Evolutionary conservation across 2,329 filamentous ascomycete genomes (phyloP), one percentile per base, ranked within the genome.

Genomic region (Hymenoscyphus fructigenus): DNA sequence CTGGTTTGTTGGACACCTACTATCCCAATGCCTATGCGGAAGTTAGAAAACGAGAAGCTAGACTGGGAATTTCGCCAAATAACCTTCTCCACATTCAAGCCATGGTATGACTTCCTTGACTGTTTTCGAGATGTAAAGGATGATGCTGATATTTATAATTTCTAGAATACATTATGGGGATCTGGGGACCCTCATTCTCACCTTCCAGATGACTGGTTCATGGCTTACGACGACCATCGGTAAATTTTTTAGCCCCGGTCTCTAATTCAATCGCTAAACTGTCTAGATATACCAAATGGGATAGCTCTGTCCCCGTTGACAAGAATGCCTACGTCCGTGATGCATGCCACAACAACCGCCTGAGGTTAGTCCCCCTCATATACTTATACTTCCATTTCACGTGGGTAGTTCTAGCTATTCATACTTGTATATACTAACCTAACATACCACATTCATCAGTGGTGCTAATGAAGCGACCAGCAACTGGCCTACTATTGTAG

Each of bases 271-370:
- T 59, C 10, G 62, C 61, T 56, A 55, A 61, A 23, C n/a, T 12
- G 1, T 55, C 26, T 23, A 66, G 84, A 23, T 88, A 88, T 72
- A 74, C 85, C 29, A 87, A 86, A 70, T 88, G 81, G 77, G 81
- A 82, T 65, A 68, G 75, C 2, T 73, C 74, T 23, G 77, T 85
- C 28, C 62, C 75, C 1, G 75, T 78, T 0, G 79, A 77, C 6
- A 79, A 86, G 65, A 75, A 77, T 1, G 79, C 77, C 7, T 88
- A 87, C 67, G 78, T 88, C 50, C 63, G 71, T 2, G 78, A 80
- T 2, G 83, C 82, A 1, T 88, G 86, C 76, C 76, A 70, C 12
- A 77, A 80, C 62, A 75, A 83, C 68, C 79, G 80, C 23, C 79
- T 80, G 70, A 62, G 63, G 63, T 61, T 15, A 0, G 29, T 32